Percentiles rank a stretch among this genome's conserved stretches.
phyloP scores from a whole-genome alignment of 2,329 filamentous ascomycete genomes.

The Phaeophleospora eucalypticola region DNA sequence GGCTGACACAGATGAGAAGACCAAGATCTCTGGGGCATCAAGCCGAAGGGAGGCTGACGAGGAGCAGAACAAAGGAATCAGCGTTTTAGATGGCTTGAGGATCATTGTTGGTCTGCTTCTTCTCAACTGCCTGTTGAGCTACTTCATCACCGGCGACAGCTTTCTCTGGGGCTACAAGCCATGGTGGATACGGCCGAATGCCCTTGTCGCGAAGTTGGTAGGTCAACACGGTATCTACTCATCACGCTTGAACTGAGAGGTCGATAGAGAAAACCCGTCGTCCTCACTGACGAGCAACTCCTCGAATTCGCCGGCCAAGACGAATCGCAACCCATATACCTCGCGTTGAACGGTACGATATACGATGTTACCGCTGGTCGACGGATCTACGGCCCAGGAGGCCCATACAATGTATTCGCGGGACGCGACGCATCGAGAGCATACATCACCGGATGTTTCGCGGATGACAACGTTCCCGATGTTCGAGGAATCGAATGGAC shows the following conservation, averaged over 20 bases:
- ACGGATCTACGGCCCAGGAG: constrained; percentile 60
- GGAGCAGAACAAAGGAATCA: not conserved
- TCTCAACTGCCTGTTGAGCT: constrained; percentile 35
- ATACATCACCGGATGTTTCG: constrained; percentile 91
- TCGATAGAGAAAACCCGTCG: constrained; percentile 52
- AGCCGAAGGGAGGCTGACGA: not conserved
- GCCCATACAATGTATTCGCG: constrained; percentile 80
- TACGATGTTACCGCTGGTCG: constrained; percentile 71
- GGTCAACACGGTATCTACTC: no score
- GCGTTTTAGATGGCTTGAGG: constrained; percentile 30
- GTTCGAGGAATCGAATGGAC: constrained; percentile 82
- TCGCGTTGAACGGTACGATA: constrained; percentile 83
- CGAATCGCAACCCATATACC: constrained; percentile 72
- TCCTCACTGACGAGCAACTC: constrained; percentile 73
- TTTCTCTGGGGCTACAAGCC: constrained; percentile 65
- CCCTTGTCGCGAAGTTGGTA: constrained; percentile 21
- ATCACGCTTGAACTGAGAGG: constrained; percentile 15
- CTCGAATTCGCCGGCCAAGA: constrained; percentile 72
- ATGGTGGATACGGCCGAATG: constrained; percentile 57
- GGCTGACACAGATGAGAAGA: no score
- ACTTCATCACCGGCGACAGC: constrained; percentile 43
- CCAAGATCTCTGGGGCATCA: not conserved
- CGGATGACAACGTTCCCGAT: constrained; percentile 77
- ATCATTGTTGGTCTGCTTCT: constrained; percentile 34
- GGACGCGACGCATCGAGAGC: constrained; percentile 81